Evolutionary conservation across 1,284 basidiomycete species (phyloP), one percentile per base, ranked within the genome.

Genomic region (Xerocomus amazonicus): DNA sequence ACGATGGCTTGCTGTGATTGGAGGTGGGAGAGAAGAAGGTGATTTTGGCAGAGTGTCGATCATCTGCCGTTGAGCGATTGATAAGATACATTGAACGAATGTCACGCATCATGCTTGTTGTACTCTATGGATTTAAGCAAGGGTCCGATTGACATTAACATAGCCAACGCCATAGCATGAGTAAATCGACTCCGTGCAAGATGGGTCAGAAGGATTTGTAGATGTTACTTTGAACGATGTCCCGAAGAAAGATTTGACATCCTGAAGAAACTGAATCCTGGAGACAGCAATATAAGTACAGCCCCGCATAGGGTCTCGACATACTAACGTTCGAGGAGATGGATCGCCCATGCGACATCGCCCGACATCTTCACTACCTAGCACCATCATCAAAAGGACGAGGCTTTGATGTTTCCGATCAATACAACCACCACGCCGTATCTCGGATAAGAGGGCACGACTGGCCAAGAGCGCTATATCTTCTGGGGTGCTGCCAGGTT

Each of bases 281-380:
- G 16, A 58, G 4, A 38, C 17, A 26, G 40, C 14, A 55, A 45
- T 41, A 51, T 63, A 42, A 60, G 52, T 17, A 48, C 41, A 44
- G 38, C 33, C 16, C 5, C n/a, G 3, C 4, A 26, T 27, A 16
- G 28, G 42, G 6, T 17, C 13, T n/a, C 16, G 31, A 38, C 16
- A 27, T 42, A 81, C 89, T 70, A 58, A 93, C 92, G 90, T 89
- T 67, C 89, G 78, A 14, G 80, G 68, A 4, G 90, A 92, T 7
- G 94, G 84, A 55, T 85, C 80, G 8, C 89, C 84, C 80, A 99
- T 88, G 48, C 83, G 76, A 70, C 91, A 92, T 55, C 87, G 81
- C 1, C 93, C 91, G 2, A 99, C 93, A 65, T 99, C 97, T 67
- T 98, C 94, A 54, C 92, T 95, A 7, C 96, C 94, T 9, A 98